Evolutionary conservation across 371 early-diverging fungal genomes (phyloP), one percentile per base, ranked within the genome.

Genomic region (Apophysomyces elegans): DNA sequence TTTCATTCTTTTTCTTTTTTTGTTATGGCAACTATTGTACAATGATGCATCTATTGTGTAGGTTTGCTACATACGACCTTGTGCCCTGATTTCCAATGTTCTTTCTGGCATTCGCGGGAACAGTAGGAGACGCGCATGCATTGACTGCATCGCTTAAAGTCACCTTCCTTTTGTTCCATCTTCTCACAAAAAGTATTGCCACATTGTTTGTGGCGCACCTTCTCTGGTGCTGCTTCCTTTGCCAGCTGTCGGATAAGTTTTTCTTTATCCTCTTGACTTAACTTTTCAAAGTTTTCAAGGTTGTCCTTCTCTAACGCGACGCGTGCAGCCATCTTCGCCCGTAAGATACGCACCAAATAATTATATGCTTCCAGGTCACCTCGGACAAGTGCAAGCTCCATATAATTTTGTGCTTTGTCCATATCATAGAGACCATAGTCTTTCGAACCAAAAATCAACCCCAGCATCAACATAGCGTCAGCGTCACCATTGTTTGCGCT

Each of bases 61-160:
- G 41, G 16, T 37, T 47, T 37, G 37, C 39, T 77, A 76, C 87
- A 87, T 36, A 72, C 76, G 37, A 71, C 77, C 69, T 84, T 84
- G 67, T 87, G 88, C 2, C 86, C 82, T 36, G 66, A 39, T 69
- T 85, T 87, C 88, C 88, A 87, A 65, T 87, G 85, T n/a, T 81
- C 79, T 63, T 81, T 81, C 69, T 87, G 88, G 59, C 88, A 87
- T 56, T 84, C 78, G 56, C 86, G 83, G 35, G 85, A 85, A 70
- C 88, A 87, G 50, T 84, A 87, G 39, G 76, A 71, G 11, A 76
- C 78, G 59, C 80, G 78, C 65, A 85, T 81, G 70, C 88, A 87
- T 47, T 80, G 76, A 18, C 82, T 85, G 58, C 88, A 87, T n/a
- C 80, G 75, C 58, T 85, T 84, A 63, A 84, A 86, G 50, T 80